Evolutionary conservation across 306 rosid genomes (phyloP), one percentile per base, ranked within the genome.

Genomic region (Sindora glabra): DNA sequence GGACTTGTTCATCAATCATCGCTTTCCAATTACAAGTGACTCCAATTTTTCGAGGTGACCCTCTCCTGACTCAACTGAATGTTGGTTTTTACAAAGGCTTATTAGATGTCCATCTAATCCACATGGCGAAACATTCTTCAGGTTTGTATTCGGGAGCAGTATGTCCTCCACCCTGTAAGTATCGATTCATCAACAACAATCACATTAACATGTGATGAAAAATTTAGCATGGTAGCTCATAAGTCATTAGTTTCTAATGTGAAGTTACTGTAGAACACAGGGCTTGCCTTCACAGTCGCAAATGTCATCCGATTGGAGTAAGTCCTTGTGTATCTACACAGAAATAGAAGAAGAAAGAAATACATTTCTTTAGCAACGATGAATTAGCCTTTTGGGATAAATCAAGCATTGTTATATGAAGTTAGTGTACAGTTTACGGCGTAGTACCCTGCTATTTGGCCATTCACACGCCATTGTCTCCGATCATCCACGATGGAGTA

Each of bases 81-180:
- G n/a, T n/a, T n/a, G n/a, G n/a, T n/a, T n/a, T n/a, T 40, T 48
- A 76, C 14, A 73, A 39, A 5, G 77, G 51, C 5, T 60, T 62
- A 15, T 10, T 22, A 17, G 59, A 59, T 26, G 57, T 25, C 82
- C 82, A 76, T 63, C 77, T 72, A 37, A 32, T 39, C 30, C 59
- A 61, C 82, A 80, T 76, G 1, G 29, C 49, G 10, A 59, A 65
- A 25, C 82, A 64, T 51, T 76, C 79, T 55, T 47, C 36, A 6
- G 69, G 72, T 25, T 56, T 73, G 51, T 68, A 65, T 46, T 65
- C 72, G 0, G 79, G 64, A 48, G 79, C 81, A 10, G 72, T 72
- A 66, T 76, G 82, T 12, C 86, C 80, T 57, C 63, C 77, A 10
- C 82, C 82, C 79, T 76, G 75, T n/a, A n/a, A n/a, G n/a, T n/a